Evolutionary conservation across 805 yeast species (phyloP), one percentile per base, ranked within the genome.

Genomic region (Cyberlindnera americana): DNA sequence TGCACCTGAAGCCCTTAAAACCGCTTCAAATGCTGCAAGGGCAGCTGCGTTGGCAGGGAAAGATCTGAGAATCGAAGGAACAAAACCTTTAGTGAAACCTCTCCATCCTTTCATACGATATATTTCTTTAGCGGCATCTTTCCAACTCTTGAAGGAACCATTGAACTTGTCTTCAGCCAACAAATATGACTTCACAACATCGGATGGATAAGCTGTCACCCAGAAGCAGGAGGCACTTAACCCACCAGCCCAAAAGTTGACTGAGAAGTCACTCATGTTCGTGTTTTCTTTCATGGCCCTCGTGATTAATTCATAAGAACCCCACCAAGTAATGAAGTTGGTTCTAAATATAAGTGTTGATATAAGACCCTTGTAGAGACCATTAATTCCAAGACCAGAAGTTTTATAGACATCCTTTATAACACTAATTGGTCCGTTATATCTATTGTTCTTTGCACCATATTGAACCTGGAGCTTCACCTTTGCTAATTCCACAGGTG

Each of bases 41-140:
- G 96, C 96, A 13, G 95, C 90, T 2, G 95, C 96, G 60, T 88
- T 88, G 1, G 95, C 95, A 2, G 96, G 96, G 73, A 88, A 88
- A 16, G 95, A 84, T 49, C 96, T 71, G 47, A 80, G 56, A 22
- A 87, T 81, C 6, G 86, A 77, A 6, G 95, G 95, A 6, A 76
- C 77, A 59, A 85, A 88, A 1, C 95, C 96, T 51, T 79, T 73
- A 26, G 84, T 81, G 57, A 83, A 89, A 1, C 95, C 96, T 41
- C 61, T 64, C 52, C 70, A 58, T 6, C 95, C 95, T 46, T 70
- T 70, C 38, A 70, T 69, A 21, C 60, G 61, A 55, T 86, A 85
- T 4, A 89, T 83, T 40, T 76, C 77, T 46, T 63, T 71, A 7
- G 78, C 87, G 3, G 95, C 95, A 42, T 74, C 78, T 47, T 71